Percentiles rank a stretch among this genome's conserved stretches.
phyloP scores from a whole-genome alignment of 2,329 filamentous ascomycete genomes.

The Sclerotinia borealis region DNA sequence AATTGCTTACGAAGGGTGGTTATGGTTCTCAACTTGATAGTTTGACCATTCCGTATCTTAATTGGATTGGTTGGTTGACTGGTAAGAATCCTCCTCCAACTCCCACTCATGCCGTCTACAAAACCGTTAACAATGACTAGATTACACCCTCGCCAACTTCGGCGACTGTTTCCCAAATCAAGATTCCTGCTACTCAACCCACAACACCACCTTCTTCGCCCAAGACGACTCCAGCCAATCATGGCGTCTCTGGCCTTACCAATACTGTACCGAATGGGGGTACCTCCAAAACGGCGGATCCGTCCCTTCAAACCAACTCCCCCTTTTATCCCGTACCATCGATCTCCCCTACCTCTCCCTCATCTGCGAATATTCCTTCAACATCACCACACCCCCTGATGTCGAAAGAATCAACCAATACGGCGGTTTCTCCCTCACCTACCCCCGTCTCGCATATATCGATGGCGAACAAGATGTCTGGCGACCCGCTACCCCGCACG shows the following conservation, averaged over 20 bases:
- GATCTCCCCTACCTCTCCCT: constrained; percentile 55
- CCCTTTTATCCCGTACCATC: constrained; percentile 66
- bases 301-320: constrained; percentile 56
- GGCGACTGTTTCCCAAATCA: constrained; percentile 31
- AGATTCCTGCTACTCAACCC: constrained; percentile 45
- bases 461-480: constrained; percentile 78
- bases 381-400: constrained; percentile 58
- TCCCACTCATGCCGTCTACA: neutral
- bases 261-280: constrained; percentile 55
- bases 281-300: constrained; percentile 70
- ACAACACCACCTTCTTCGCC: constrained; percentile 42
- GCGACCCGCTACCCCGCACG: constrained; percentile 67
- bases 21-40: constrained; percentile 37
- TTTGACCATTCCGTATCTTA: constrained; percentile 47
- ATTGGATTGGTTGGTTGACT: constrained; percentile 49
- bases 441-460: constrained; percentile 69
- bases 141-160: neutral
- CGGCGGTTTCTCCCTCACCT: constrained; percentile 64
- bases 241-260: constrained; percentile 53
- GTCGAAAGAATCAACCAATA: constrained; percentile 66
- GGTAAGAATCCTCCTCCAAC: neutral
- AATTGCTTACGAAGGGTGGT: constrained; percentile 43
- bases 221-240: constrained; percentile 37
- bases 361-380: constrained; percentile 63
- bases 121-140: neutral